Percentiles rank a stretch among this genome's conserved stretches.
These are phyloP conservation scores for Podospora appendiculata DNA, from an alignment of 495 filamentous ascomycete genomes.

Conservation along the genomic window DNA sequence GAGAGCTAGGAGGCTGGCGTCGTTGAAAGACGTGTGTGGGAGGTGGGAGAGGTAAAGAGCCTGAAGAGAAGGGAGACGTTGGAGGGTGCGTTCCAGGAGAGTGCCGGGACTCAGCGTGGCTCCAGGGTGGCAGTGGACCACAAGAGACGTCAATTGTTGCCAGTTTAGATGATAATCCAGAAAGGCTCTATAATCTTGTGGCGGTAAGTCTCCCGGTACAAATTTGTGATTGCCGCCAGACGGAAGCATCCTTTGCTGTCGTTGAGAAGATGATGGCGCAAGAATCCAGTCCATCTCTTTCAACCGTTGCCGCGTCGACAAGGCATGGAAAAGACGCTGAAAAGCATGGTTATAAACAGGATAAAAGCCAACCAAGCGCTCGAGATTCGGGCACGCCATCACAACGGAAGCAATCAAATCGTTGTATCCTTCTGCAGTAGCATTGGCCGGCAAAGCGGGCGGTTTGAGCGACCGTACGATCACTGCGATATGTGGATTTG, in stretches of 20 bases:
- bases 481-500: conserved; percentile 60
- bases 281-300: conserved; percentile 79
- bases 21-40: conserved; percentile 62
- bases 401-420: conserved; percentile 72
- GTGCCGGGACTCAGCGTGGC: conserved; percentile 57
- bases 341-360: conserved; percentile 64
- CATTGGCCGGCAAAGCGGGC: conserved; percentile 50
- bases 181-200: conserved; percentile 59
- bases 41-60: conserved; percentile 71
- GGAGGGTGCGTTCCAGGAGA: conserved; percentile 58
- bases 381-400: conserved; percentile 79
- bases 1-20: conserved; percentile 58
- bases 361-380: conserved; percentile 63
- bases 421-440: conserved; percentile 53
- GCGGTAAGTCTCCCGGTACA: conserved; percentile 38
- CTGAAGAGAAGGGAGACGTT: conserved; percentile 58
- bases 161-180: conserved; percentile 63
- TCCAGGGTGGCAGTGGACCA: conserved; percentile 59
- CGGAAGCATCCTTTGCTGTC: conserved; percentile 12
- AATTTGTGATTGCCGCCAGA: background rate
- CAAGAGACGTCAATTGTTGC: conserved; percentile 63
- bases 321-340: conserved; percentile 66
- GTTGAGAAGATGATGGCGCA: conserved; percentile 29
- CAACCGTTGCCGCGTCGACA: conserved; percentile 66
- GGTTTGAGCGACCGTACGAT: conserved; percentile 70